Evolutionary conservation across 768 basidiomycete species (phyloP), one percentile per base, ranked within the genome.

Genomic region (Hortiboletus flavorubellus): DNA sequence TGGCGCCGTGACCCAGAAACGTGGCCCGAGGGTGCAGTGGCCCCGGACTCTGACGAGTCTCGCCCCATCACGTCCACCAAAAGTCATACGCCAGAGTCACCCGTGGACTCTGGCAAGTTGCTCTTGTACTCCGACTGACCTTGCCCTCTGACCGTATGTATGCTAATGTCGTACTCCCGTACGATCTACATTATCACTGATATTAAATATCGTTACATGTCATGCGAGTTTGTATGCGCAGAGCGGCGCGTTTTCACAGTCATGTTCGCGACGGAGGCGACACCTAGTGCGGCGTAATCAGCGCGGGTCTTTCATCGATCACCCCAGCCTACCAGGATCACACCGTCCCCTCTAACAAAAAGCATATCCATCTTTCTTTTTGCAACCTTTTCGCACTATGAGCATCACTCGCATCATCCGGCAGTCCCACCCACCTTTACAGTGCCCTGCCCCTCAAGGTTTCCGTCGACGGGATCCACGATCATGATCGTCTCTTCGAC

Each of bases 401-500:
- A 55, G 49, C 37, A 34, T 26, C 21, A 4, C 54, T 8, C 33
- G 26, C 33, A 31, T 21, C 29, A n/a, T 43, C 35, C 21, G 4
- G 9, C 39, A 18, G 5, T n/a, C n/a, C 26, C 41, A 26, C 41
- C 76, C 66, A 87, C 87, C 64, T 86, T 89, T 10, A 93, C 85
- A 23, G 84, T 80, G 2, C 80, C 80, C 49, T 81, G 78, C 3
- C 76, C 76, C 53, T 80, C 79, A 8, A 78, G 72, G 11, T 75
- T 82, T 41, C 80, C 81, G 35, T 95, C 93, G n/a, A 80, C 75
- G 2, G 80, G 75, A 60, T 98, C 94, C n/a, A 98, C 93, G 59
- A 97, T 80, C 84, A 95, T 90, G 59, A 98, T 93, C 3, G 89
- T 94, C 76, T 99, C 97, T 69, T 98, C 96, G 15, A 98, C 97